phyloP scores from a whole-genome alignment of 1,139 yeast genomes.

The Yamadazyma dushanensis region DNA sequence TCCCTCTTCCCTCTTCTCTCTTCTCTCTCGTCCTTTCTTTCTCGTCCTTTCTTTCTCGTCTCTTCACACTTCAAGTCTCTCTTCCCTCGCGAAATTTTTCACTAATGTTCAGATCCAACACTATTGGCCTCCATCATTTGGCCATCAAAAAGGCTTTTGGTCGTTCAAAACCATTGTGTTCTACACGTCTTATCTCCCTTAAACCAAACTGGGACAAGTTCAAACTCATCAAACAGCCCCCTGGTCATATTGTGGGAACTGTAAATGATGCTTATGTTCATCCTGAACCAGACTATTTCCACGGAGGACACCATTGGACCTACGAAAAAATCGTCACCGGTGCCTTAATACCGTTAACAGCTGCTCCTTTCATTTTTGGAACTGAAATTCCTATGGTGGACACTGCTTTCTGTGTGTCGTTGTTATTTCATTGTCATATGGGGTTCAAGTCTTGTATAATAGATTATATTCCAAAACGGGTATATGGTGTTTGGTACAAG shows the following conservation, averaged over 20 bases:
- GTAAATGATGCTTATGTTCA: conserved; percentile 72
- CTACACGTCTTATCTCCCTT: conserved; percentile 32
- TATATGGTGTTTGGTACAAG: conserved; percentile 65
- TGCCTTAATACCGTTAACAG: conserved; percentile 62
- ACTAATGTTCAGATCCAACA: conserved; percentile 1
- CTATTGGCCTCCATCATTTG: background rate
- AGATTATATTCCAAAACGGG: conserved; percentile 75
- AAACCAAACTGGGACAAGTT: conserved; percentile 49
- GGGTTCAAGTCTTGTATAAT: conserved; percentile 79
- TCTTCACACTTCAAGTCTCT: conserved; percentile 3
- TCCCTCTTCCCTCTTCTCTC: background rate
- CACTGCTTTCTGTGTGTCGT: conserved; percentile 52
- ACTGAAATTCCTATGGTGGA: conserved; percentile 51
- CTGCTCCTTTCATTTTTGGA: conserved; percentile 63
- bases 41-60: background rate
- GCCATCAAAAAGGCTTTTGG: no score
- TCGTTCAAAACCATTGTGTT: no score
- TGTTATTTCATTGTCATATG: conserved; percentile 64
- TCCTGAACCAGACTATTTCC: conserved; percentile 53
- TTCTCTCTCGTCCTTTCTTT: no score
- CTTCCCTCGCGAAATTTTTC: conserved; percentile 1
- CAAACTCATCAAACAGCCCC: conserved; percentile 67
- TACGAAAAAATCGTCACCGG: conserved; percentile 60
- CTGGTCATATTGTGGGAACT: conserved; percentile 72
- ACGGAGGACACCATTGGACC: conserved; percentile 77